Evolutionary conservation across 2,329 filamentous ascomycete genomes (phyloP), one percentile per base, ranked within the genome.

Genomic region (Gnomoniopsis sp.): DNA sequence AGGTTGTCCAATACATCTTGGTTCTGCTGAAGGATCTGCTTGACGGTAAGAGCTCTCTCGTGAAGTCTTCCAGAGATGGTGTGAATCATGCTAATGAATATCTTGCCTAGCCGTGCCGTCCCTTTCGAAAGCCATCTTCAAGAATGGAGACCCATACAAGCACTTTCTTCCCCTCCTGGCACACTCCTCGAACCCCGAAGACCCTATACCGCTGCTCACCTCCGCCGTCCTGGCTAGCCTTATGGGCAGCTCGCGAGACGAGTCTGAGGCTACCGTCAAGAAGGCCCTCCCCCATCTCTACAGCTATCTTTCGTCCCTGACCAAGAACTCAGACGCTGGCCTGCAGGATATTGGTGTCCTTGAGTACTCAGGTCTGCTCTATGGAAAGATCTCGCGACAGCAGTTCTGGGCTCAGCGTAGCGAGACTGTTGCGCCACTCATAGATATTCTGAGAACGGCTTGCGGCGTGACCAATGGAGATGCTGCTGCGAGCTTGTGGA

Each of bases 281-380:
- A 72, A 71, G 65, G 90, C 92, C 21, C 83, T 98, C 48, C 89
- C 91, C 19, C 81, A 91, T 68, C 82, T 98, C 52, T 90, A 95
- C 74, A 88, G 84, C 69, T 98, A 97, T 74, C 85, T 98, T 33
- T 90, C 92, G 8, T 86, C 87, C 55, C 80, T 98, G 57, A 87
- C 90, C 59, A 92, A 92, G 78, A 91, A 88, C 70, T 84, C 89
- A 46, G 95, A 99, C 74, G 89, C 90, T 57, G 91, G 91, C 43
- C 82, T 96, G 58, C 95, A 99, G 75, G 95, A 99, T 70, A 96
- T 98, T 70, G 93, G 92, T 26, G 92, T 98, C 14, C 90, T 95
- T 69, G 86, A 93, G 70, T 96, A 93, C 75, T 97, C 95, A 38
- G 82, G 89, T 21, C 79, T 99, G 34, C 80, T 99, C 34, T 88